Evolutionary conservation across 2,329 filamentous ascomycete genomes (phyloP).

Genomic region (Aspergillus phoenicis): DNA sequence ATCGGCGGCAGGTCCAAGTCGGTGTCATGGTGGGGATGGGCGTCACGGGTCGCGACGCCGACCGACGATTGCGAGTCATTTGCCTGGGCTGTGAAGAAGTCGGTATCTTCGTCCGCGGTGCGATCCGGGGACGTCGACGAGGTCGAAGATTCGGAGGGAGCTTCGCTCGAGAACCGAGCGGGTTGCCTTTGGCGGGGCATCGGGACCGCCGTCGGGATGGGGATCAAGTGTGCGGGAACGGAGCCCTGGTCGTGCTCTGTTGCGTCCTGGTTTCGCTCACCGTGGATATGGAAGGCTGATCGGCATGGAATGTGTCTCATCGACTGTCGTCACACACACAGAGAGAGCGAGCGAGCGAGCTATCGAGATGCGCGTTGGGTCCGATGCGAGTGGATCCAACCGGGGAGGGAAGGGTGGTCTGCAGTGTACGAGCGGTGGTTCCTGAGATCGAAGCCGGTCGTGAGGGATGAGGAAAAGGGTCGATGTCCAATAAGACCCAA

Average conservation of each 20-base stretch:
- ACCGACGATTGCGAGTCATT: slow-evolving; percentile 95
- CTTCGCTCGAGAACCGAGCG: slow-evolving; percentile 43
- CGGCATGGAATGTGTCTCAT: slow-evolving; percentile 17
- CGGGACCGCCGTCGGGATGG: slow-evolving; percentile 11
- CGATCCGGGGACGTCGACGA: slow-evolving; percentile 52
- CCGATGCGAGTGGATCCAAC: slow-evolving; percentile 4
- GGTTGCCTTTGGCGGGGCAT: slow-evolving; percentile 44
- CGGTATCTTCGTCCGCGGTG: slow-evolving; percentile 83
- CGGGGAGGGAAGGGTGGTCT: not conserved
- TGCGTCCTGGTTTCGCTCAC: slow-evolving; percentile 14
- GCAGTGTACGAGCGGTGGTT: not conserved
- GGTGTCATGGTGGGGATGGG: slow-evolving; percentile 61
- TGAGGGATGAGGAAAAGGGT: not conserved
- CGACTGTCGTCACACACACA: not conserved
- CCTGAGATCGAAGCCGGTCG: not conserved
- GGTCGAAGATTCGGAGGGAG: slow-evolving; percentile 47
- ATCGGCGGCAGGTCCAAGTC: slow-evolving; percentile 60
- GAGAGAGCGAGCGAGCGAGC: too few relatives aligned
- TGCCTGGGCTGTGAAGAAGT: slow-evolving; percentile 78
- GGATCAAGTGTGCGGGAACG: slow-evolving; percentile 1
- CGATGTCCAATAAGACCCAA: not conserved
- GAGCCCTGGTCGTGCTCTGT: slow-evolving; percentile 5
- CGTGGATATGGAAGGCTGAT: not conserved
- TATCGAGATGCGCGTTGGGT: not conserved
- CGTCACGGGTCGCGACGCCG: slow-evolving; percentile 75